phyloP scores from a whole-genome alignment of 306 rosid species.

The Adenanthera pavonina region DNA sequence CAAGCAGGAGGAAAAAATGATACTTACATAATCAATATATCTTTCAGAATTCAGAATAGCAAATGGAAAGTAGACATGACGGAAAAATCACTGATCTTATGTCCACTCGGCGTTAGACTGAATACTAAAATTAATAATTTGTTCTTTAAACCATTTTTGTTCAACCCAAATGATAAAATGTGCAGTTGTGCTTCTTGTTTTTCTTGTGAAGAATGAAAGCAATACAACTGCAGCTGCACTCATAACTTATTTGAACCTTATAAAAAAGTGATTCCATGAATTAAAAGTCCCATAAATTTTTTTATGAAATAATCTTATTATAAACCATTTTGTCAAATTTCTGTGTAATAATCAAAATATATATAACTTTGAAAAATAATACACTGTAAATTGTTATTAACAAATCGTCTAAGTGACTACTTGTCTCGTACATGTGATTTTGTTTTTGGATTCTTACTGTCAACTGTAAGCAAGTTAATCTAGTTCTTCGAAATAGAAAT shows the following conservation, averaged over 20 bases:
- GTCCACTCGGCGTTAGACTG: neutral
- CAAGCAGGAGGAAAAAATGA: neutral
- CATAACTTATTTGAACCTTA: neutral
- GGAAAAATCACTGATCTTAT: neutral
- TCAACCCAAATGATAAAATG: neutral
- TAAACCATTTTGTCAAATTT: too few species aligned
- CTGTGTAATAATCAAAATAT: too few species aligned
- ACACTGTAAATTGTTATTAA: neutral
- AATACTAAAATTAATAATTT: neutral
- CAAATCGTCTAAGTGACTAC: neutral
- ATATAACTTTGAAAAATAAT: neutral
- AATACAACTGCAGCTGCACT: neutral
- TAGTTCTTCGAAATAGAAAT: neutral
- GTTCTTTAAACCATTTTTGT: neutral
- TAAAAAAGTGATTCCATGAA: neutral
- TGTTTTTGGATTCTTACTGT: neutral
- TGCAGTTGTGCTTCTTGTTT: neutral
- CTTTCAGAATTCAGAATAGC: neutral
- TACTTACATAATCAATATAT: slow-evolving; percentile 10
- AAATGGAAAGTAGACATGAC: neutral
- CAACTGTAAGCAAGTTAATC: neutral
- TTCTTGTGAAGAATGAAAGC: neutral
- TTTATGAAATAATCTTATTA: neutral
- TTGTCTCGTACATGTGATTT: neutral
- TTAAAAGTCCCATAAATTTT: neutral